Evolutionary conservation across 2,329 filamentous ascomycete species (phyloP).

Genomic region (Pseudohalonectria lignicola): DNA sequence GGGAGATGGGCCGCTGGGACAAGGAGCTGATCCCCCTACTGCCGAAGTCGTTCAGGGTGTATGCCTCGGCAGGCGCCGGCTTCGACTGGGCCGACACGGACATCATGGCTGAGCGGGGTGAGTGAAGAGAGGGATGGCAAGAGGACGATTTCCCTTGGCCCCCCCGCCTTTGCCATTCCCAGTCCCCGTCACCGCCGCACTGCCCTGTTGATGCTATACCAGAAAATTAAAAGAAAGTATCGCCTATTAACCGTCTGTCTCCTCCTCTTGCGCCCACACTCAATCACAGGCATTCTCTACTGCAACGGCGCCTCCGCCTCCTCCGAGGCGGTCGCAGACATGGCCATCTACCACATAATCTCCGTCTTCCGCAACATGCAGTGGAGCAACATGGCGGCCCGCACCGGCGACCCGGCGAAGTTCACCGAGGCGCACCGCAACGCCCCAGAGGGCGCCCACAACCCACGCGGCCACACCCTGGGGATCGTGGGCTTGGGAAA

Average conservation of each 20-base stretch:
- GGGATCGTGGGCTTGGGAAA: conserved; percentile 51
- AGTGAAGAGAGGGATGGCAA: conserved; percentile 24
- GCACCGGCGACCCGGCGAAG: conserved; percentile 22
- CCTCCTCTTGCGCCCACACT: too few species aligned
- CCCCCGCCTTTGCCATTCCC: too few species aligned
- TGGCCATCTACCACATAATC: conserved; percentile 28
- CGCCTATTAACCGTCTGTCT: conserved; percentile 40
- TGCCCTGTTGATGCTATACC: too few species aligned
- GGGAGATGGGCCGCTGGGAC: conserved; percentile 14
- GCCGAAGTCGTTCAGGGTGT: conserved; percentile 41
- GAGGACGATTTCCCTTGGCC: too few species aligned
- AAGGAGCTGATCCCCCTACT: conserved; percentile 18
- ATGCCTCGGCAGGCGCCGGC: conserved; percentile 48
- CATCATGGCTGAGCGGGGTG: conserved; percentile 20
- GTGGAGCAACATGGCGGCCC: conserved; percentile 32
- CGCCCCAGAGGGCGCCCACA: conserved; percentile 13
- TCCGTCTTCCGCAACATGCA: conserved; percentile 39
- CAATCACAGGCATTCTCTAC: conserved; percentile 25
- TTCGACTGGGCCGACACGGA: conserved; percentile 52
- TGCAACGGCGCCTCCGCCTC: conserved; percentile 29
- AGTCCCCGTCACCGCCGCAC: too few species aligned
- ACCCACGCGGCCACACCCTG: conserved; percentile 40
- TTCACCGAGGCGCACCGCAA: conserved; percentile 1
- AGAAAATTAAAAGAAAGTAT: conserved; percentile 23
- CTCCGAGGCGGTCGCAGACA: conserved; percentile 31